Base-by-base conservation (phyloP, 306 rosid genomes). In the Astragalus glycyphyllos region DNA sequence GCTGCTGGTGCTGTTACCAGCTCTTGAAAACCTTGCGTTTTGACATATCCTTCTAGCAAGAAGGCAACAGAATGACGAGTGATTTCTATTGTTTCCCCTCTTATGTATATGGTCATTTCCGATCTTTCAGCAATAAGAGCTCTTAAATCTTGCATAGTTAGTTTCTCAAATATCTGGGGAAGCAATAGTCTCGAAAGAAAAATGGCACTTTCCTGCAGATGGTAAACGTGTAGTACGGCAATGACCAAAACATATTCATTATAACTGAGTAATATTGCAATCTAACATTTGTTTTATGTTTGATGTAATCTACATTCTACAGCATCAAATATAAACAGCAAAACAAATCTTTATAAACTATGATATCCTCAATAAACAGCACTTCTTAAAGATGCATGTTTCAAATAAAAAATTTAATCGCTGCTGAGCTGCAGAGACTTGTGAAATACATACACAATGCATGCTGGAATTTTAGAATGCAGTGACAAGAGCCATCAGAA, bases 201-300 rank as follows among this genome's bases (percentile, higher is more conserved):
- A 69, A 94, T 88, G 69, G 87, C 81, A 87, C 97, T 90, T 78
- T 94, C 98, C 98, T 94, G 87, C 76, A 83, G 49, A 65, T 68
- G 69, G 60, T 34, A 38, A 70, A 54, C 54, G 2, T 12, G 45
- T 71, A 34, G 68, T 20, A 61, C 45, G 67, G 49, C 34, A 15
- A 44, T 34, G 14, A 74, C 26, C 61, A 63, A 75, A 54, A 73
- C 49, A 45, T 41, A 40, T 50, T 68, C 72, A 74, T 74, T 38
- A 47, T 38, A 26, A 47, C 0, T 31, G 60, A 58, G 26, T 40
- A 59, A 49, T 49, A 34, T 65, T 16, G 34, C 12, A 38, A 62
- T 35, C 12, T n/a, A 48, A 14, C 68, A 20, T 20, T 20, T 20
- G 23, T 20, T 2, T 20, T 20, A 20, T 20, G 23, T 20, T 20